Evolutionary conservation across 768 basidiomycete genomes (phyloP).

Genomic region (Leucocoprinus leucothites): DNA sequence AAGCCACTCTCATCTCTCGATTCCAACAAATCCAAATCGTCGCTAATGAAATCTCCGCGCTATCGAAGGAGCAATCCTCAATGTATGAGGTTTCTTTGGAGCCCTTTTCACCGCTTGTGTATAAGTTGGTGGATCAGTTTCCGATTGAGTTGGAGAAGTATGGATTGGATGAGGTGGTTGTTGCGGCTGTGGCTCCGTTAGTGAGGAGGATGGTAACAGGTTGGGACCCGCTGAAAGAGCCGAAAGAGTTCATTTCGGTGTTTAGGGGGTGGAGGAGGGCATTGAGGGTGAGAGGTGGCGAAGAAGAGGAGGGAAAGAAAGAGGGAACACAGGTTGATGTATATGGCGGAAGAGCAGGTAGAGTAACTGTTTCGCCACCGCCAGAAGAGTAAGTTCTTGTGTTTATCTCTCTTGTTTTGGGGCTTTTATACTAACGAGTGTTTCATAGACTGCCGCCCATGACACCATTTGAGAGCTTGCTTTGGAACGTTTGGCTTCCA

Average conservation of each 20-base stretch:
- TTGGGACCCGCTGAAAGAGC: slow-evolving; percentile 87
- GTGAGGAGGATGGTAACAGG: slow-evolving; percentile 69
- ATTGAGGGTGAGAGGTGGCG: slow-evolving; percentile 53
- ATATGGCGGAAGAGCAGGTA: slow-evolving; percentile 43
- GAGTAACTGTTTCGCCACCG: slow-evolving; percentile 24
- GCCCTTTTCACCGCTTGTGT: slow-evolving; percentile 68
- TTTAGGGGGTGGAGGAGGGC: slow-evolving; percentile 71
- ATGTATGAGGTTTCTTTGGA: slow-evolving; percentile 72
- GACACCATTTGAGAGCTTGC: slow-evolving; percentile 92
- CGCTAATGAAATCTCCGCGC: slow-evolving; percentile 64
- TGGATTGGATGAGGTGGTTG: slow-evolving; percentile 85
- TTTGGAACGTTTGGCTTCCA: slow-evolving; percentile 96
- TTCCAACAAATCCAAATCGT: slow-evolving; percentile 76
- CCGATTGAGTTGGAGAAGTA: slow-evolving; percentile 73
- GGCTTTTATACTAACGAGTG: slow-evolving; percentile 6
- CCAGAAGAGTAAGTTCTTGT: slow-evolving; percentile 30
- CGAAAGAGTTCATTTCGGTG: slow-evolving; percentile 56
- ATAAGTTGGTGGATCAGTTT: slow-evolving; percentile 68
- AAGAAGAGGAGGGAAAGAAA: slow-evolving; percentile 28
- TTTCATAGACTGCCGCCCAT: slow-evolving; percentile 57
- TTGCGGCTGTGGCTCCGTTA: slow-evolving; percentile 85
- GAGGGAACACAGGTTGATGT: slow-evolving; percentile 45
- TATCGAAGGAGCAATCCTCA: slow-evolving; percentile 61
- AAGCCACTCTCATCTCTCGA: slow-evolving; percentile 75
- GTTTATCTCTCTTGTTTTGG: not conserved